phyloP scores from a whole-genome alignment of 2,329 filamentous ascomycete genomes.

The Stachybotrys elegans region DNA sequence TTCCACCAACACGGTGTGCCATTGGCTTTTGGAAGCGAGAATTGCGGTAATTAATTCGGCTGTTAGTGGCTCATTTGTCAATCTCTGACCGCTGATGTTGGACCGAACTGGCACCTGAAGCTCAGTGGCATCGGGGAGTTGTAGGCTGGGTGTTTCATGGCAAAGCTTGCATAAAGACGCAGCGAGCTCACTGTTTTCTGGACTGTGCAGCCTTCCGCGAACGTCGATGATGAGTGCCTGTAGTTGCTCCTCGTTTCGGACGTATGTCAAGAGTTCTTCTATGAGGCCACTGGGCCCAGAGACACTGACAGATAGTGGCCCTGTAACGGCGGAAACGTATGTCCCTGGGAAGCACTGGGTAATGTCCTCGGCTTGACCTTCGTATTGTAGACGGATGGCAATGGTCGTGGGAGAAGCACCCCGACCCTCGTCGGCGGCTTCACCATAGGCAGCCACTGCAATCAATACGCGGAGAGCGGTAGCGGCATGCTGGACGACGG shows the following conservation, averaged over 20 bases:
- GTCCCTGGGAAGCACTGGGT: not conserved
- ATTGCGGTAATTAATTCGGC: not conserved
- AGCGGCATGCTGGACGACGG: not conserved
- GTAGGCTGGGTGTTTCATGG: not conserved
- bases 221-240: not conserved
- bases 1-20: not conserved
- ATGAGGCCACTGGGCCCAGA: not conserved
- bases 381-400: not conserved
- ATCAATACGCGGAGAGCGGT: not conserved
- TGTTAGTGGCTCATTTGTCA: not conserved
- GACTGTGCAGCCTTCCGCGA: conserved; percentile 1
- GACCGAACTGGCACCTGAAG: not conserved
- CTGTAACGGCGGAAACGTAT: conserved; percentile 2
- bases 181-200: not conserved
- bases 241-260: not conserved
- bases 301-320: not conserved
- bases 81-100: not conserved
- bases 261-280: not conserved
- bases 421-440: not conserved
- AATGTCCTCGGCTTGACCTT: conserved; percentile 1
- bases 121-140: not conserved
- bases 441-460: not conserved
- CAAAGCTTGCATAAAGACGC: not conserved
- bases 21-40: not conserved
- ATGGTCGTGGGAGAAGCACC: not conserved